Conservation (phyloP, 768 basidiomycete species). For the Naganishia antarctica region DNA sequence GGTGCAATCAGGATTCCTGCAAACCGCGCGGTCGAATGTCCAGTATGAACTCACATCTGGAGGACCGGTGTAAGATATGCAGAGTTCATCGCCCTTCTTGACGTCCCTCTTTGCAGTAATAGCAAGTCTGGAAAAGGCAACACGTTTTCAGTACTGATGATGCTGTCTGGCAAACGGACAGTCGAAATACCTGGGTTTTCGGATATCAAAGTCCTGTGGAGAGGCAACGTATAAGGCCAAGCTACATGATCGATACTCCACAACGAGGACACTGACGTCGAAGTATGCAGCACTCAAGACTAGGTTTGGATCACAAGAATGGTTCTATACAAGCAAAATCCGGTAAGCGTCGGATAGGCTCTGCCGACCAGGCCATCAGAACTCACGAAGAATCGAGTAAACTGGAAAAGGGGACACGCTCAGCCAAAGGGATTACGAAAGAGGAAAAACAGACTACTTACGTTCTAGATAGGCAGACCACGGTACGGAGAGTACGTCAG, state of each 20-base stretch:
- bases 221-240: conserved; percentile 13
- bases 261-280: conserved; percentile 53
- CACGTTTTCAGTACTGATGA: no score
- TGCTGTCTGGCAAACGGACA: no score
- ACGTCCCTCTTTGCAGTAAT: conserved; percentile 42
- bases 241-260: no score
- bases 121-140: conserved; percentile 33
- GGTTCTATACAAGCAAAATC: conserved; percentile 58
- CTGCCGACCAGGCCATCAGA: background rate
- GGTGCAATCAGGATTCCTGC: background rate
- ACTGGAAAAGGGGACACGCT: no score
- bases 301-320: conserved; percentile 85
- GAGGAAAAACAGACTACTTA: conserved; percentile 19
- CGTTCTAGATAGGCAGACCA: no score
- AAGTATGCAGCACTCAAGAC: conserved; percentile 67
- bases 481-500: no score
- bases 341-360: background rate
- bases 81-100: conserved; percentile 38
- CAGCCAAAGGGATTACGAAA: background rate
- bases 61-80: conserved; percentile 47
- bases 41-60: conserved; percentile 25
- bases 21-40: no score
- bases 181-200: conserved; percentile 38
- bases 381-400: conserved; percentile 81
- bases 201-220: conserved; percentile 45